These are phyloP conservation scores for Caloboletus inedulis DNA, from an alignment of 1,284 basidiomycete species.

Conservation along the genomic window DNA sequence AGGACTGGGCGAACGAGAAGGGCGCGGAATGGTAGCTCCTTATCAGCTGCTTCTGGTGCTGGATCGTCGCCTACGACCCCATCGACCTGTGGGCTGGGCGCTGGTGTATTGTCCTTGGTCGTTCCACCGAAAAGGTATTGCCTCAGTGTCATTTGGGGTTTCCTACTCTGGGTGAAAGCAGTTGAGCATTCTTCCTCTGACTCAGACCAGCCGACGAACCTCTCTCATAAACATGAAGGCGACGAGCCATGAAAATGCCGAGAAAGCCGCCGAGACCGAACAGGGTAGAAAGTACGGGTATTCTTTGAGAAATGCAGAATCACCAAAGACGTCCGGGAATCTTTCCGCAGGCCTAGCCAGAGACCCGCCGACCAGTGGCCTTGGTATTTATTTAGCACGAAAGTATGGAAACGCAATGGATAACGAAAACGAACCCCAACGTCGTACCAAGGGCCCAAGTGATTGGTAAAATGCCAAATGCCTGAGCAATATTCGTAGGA, in stretches of 20 bases:
- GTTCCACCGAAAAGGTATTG: slow-evolving; percentile 23
- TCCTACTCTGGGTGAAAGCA: slow-evolving; percentile 16
- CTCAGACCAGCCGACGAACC: slow-evolving; percentile 37
- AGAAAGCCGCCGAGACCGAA: slow-evolving; percentile 48
- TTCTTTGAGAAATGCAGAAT: slow-evolving; percentile 47
- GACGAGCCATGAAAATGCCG: slow-evolving; percentile 45
- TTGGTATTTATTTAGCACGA: slow-evolving; percentile 21
- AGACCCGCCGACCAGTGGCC: slow-evolving; percentile 61
- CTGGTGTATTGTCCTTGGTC: neutral
- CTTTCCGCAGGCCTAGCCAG: slow-evolving; percentile 56
- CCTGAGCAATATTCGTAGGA: slow-evolving; percentile 34
- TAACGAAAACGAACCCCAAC: slow-evolving; percentile 37
- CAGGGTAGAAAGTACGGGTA: slow-evolving; percentile 72
- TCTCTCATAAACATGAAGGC: slow-evolving; percentile 53
- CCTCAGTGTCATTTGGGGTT: slow-evolving; percentile 9
- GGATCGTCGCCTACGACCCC: neutral
- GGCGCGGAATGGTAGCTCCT: slow-evolving; percentile 35
- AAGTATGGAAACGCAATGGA: neutral
- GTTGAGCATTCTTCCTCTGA: slow-evolving; percentile 1
- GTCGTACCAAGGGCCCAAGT: slow-evolving; percentile 44
- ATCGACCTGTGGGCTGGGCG: neutral
- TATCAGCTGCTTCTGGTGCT: slow-evolving; percentile 2
- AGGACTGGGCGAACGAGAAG: slow-evolving; percentile 39
- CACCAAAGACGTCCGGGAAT: slow-evolving; percentile 52
- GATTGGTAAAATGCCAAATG: slow-evolving; percentile 43